A percentile compares a stretch with the other conserved stretches of the same genome.
Conservation (phyloP, 2,329 filamentous ascomycete species). For the Triangularia setosa region DNA sequence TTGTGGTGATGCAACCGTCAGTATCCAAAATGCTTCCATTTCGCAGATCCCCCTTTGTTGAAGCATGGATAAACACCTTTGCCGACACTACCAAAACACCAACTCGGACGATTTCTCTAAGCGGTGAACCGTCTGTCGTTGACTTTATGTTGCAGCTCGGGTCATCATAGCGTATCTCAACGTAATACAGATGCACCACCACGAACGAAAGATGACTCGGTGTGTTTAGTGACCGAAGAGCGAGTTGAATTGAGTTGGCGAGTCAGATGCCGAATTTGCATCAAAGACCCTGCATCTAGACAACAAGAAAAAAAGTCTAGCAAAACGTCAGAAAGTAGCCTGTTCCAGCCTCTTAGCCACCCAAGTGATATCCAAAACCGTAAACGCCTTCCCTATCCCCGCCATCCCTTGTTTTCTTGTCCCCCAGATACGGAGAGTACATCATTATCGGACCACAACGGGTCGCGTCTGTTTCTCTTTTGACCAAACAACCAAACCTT, state of each 20-base stretch:
- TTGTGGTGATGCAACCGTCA: not conserved
- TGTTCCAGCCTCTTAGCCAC: not conserved
- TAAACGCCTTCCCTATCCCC: not conserved
- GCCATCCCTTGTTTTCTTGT: not conserved
- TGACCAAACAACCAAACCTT: not conserved
- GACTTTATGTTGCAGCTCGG: not conserved
- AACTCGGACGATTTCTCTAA: not conserved
- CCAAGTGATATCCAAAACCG: not conserved
- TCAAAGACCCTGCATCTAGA: not conserved
- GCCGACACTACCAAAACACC: not conserved
- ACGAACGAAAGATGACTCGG: not conserved
- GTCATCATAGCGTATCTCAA: not conserved
- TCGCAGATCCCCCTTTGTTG: slow-evolving; percentile 10
- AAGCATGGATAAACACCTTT: not conserved
- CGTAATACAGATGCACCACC: not conserved
- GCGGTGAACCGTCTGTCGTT: not conserved
- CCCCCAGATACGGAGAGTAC: not conserved
- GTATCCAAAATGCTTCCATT: not conserved
- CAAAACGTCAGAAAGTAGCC: not conserved
- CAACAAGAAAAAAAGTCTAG: not conserved
- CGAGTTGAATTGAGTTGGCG: not conserved
- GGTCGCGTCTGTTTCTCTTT: not conserved
- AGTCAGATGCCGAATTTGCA: not conserved
- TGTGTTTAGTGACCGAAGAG: not conserved
- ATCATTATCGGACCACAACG: not conserved